These are phyloP conservation scores for Nasturtium officinale DNA, from an alignment of 345 rosid species.

Conservation along the genomic window DNA sequence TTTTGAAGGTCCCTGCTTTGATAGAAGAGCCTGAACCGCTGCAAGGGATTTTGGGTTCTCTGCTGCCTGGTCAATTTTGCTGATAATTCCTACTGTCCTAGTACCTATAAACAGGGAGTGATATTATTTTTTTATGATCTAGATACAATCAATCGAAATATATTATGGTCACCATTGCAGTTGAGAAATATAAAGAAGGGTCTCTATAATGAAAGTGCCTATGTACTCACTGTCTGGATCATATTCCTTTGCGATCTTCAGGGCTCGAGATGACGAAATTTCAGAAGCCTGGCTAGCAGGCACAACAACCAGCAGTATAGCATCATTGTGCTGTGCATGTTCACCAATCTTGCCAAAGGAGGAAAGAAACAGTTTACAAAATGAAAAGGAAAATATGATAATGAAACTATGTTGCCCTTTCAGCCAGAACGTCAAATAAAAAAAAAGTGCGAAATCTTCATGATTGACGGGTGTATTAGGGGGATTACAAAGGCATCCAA, in stretches of 20 bases:
- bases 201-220: conserved; percentile 1
- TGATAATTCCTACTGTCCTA: conserved; percentile 88
- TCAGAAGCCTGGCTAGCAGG: conserved; percentile 93
- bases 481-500: conserved; percentile 15
- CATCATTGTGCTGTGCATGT: conserved; percentile 83
- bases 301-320: conserved; percentile 78
- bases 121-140: neutral
- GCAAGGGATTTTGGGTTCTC: conserved; percentile 85
- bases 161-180: conserved; percentile 8
- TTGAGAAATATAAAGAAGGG: conserved; percentile 23
- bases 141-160: conserved; percentile 8
- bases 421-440: conserved; percentile 13
- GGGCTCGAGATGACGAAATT: conserved; percentile 86
- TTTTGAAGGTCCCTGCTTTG: conserved; percentile 91
- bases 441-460: conserved; percentile 2
- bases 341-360: conserved; percentile 61
- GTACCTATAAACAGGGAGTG: conserved; percentile 58
- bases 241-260: conserved; percentile 83
- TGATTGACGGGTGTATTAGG: conserved; percentile 4
- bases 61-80: conserved; percentile 96
- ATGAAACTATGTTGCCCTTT: conserved; percentile 2
- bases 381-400: conserved; percentile 18
- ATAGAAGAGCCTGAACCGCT: conserved; percentile 92
- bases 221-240: conserved; percentile 74
- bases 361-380: conserved; percentile 3